Base-by-base conservation (phyloP, 441 rosid genomes). In the Monsonia emarginata region DNA sequence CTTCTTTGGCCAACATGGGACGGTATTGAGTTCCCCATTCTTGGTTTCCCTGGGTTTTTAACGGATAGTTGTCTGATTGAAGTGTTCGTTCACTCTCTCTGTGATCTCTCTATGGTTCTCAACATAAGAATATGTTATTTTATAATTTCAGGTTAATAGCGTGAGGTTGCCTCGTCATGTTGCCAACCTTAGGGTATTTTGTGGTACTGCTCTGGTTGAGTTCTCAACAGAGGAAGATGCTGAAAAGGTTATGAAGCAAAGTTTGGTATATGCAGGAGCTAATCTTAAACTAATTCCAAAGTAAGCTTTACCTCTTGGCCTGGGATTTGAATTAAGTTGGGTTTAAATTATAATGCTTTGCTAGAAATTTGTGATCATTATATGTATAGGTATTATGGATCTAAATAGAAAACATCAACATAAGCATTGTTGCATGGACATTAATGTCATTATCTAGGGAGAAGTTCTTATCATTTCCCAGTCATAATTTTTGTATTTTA, bases 131-230 rank as follows among this genome's bases (percentile, higher is more conserved):
- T 10, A 8, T n/a, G 16, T 32, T 42, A 11, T n/a, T 48, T 62
- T 10, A 34, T 65, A 64, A 31, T 64, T 61, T 61, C 75, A 82
- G 85, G 82, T 85, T 38, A 85, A 81, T 34, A 83, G 83, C 65
- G 84, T 85, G 65, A 85, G 89, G 72, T 73, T 83, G 14, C 89
- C 87, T 68, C 82, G 78, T 57, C 84, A 78, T 76, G 61, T 71
- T 26, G 75, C 72, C 5, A 82, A 80, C 69, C 81, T 80, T 72
- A 74, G 69, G 74, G 36, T 44, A 63, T 83, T 85, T 65, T 76
- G 72, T 67, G 87, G 86, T 69, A 81, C 82, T 66, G 86, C 84
- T 65, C 78, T 85, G 78, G 72, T 81, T 67, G 89, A 83, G 62
- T 80, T 85, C 57, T 76, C 89, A 4, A 68, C 82, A 48, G 81